These are phyloP conservation scores for Psilocybe cyanescens DNA, from an alignment of 768 basidiomycete species.

Conservation along the genomic window DNA sequence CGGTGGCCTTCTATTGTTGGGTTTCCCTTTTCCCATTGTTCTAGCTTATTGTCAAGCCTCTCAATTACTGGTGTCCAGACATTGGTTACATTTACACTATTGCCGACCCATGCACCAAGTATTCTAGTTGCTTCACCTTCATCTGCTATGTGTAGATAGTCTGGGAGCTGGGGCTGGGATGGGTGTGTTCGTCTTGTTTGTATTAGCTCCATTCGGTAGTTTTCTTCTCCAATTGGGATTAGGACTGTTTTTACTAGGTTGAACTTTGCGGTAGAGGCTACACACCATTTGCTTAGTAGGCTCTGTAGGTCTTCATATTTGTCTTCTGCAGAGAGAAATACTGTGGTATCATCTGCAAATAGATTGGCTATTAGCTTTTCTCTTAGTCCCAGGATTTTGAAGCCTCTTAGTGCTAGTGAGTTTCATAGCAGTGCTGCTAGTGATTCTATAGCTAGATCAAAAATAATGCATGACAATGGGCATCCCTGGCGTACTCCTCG, in stretches of 20 bases:
- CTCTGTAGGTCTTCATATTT: conserved; percentile 22
- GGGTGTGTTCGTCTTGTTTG: conserved; percentile 3
- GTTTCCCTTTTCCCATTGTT: conserved; percentile 26
- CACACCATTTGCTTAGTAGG: conserved; percentile 42
- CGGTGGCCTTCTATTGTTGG: conserved; percentile 16
- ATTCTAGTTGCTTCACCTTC: conserved; percentile 33
- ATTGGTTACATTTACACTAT: conserved; percentile 19
- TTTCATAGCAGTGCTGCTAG: conserved; percentile 33
- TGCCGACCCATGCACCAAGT: conserved; percentile 38
- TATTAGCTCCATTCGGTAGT: conserved; percentile 20
- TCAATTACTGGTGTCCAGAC: conserved; percentile 31
- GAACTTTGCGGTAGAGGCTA: conserved; percentile 42
- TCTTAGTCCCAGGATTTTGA: conserved; percentile 16
- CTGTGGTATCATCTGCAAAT: conserved; percentile 45
- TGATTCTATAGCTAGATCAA: conserved; percentile 43
- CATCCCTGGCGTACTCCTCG: conserved; percentile 39
- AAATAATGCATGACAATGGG: conserved; percentile 41
- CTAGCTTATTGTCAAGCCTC: conserved; percentile 23
- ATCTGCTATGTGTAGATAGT: conserved; percentile 28
- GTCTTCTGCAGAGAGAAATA: conserved; percentile 33
- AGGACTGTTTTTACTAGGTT: conserved; percentile 45
- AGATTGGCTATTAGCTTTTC: conserved; percentile 31
- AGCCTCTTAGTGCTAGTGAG: conserved; percentile 28
- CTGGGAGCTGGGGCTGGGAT: conserved; percentile 14
- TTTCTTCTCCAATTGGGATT: conserved; percentile 33